A percentile compares a stretch with the other conserved stretches of the same genome.
Conservation (phyloP, 257 asterid species). For the Solanum neorickii region DNA sequence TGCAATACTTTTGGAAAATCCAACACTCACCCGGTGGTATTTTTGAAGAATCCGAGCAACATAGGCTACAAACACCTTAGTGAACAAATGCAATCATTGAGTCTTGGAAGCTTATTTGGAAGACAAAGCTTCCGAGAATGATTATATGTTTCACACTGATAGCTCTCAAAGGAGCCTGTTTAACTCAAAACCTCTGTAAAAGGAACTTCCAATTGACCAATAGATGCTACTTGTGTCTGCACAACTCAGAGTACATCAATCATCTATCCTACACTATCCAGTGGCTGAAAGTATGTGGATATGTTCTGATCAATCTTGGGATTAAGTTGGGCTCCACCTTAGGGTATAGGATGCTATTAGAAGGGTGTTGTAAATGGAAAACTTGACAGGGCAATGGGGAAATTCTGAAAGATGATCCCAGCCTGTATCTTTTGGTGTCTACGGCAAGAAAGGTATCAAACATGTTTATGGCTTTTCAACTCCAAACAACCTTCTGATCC, state of each 20-base stretch:
- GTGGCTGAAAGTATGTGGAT: background rate
- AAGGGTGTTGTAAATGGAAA: background rate
- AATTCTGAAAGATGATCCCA: background rate
- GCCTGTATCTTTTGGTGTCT: background rate
- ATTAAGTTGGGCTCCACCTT: background rate
- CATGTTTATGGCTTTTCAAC: background rate
- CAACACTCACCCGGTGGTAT: background rate
- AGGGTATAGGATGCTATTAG: background rate
- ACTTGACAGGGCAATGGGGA: background rate
- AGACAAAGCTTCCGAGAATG: background rate
- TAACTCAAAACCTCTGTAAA: background rate
- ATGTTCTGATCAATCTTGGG: background rate
- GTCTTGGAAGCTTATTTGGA: background rate
- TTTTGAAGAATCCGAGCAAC: background rate
- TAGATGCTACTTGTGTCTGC: background rate
- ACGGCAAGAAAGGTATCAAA: background rate
- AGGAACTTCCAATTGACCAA: background rate
- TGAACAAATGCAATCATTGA: background rate
- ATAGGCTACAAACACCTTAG: background rate
- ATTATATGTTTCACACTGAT: background rate
- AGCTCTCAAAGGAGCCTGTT: background rate
- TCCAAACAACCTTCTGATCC: background rate
- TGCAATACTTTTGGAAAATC: background rate
- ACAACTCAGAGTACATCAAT: background rate
- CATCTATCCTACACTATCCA: background rate